A percentile compares a stretch with the other conserved stretches of the same genome.
Evolutionary conservation across 352 stramenopile genomes (phyloP).

Genomic region (Globisporangium recalcitrans): DNA sequence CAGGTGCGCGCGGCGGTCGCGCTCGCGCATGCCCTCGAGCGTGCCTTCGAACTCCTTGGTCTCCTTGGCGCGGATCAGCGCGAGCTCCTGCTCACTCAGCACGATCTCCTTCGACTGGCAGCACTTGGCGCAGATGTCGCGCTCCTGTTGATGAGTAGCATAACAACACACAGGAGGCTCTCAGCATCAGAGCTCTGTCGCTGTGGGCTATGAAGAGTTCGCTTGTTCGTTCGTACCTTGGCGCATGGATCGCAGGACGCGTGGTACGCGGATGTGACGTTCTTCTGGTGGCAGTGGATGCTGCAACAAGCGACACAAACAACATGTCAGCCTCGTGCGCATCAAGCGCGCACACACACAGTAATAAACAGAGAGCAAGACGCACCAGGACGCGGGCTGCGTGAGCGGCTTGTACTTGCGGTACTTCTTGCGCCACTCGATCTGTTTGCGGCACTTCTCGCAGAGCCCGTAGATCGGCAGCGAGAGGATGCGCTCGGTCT

Average conservation of each 20-base stretch:
- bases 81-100: constrained; percentile 40
- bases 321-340: background rate
- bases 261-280: constrained; percentile 93
- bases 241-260: constrained; percentile 90
- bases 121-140: constrained; percentile 89
- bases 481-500: constrained; percentile 91
- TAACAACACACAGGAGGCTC: background rate
- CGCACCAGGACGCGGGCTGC: constrained; percentile 89
- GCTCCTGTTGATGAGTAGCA: constrained; percentile 25
- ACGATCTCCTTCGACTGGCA: constrained; percentile 66
- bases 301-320: constrained; percentile 29
- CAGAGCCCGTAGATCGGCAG: constrained; percentile 91
- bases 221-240: constrained; percentile 32
- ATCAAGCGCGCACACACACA: background rate
- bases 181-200: background rate
- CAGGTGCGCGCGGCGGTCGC: constrained; percentile 65
- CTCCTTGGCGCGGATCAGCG: constrained; percentile 41
- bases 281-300: constrained; percentile 90
- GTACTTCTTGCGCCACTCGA: constrained; percentile 99
- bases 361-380: background rate
- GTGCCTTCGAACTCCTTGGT: constrained; percentile 45
- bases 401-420: constrained; percentile 98
- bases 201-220: constrained; percentile 2
- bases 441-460: constrained; percentile 92
- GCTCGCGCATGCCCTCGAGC: constrained; percentile 68